Percentiles rank a stretch among this genome's conserved stretches.
Conservation (phyloP, 768 basidiomycete species). For the Leccinum ochraceum region DNA sequence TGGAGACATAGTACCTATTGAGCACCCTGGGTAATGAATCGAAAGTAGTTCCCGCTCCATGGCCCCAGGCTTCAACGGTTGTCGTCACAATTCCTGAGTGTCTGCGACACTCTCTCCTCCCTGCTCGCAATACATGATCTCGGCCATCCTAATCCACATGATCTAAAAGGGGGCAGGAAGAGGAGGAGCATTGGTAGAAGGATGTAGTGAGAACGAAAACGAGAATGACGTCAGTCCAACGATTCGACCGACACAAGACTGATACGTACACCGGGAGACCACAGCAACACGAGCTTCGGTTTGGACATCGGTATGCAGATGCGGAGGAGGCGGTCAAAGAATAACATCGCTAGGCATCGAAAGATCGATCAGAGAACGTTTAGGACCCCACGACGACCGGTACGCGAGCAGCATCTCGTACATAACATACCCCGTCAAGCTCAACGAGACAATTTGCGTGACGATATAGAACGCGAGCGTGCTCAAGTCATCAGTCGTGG, state of each 20-base stretch:
- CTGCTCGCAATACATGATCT: no score
- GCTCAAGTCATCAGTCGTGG: constrained; percentile 28
- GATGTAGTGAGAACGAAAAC: not conserved
- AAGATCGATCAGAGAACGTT: not conserved
- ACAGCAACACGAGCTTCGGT: constrained; percentile 26
- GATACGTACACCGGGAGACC: constrained; percentile 30
- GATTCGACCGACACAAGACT: not conserved
- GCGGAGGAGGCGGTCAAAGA: constrained; percentile 12
- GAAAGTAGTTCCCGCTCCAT: no score
- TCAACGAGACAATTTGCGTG: constrained; percentile 29
- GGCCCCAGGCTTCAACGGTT: no score
- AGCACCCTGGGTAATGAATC: no score
- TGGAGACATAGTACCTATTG: no score
- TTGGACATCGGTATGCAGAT: constrained; percentile 24
- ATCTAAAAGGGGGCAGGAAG: constrained; percentile 11
- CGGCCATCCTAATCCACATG: no score
- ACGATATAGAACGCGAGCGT: constrained; percentile 33
- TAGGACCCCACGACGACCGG: not conserved
- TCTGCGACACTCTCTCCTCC: no score
- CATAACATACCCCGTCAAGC: constrained; percentile 26
- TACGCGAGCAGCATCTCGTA: constrained; percentile 30
- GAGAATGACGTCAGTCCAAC: not conserved
- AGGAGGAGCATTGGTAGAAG: not conserved
- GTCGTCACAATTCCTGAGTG: no score
- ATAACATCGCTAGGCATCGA: constrained; percentile 15